A percentile compares a stretch with the other conserved stretches of the same genome.
These are phyloP conservation scores for Metrosideros polymorpha DNA, from an alignment of 441 rosid genomes.

Conservation along the genomic window DNA sequence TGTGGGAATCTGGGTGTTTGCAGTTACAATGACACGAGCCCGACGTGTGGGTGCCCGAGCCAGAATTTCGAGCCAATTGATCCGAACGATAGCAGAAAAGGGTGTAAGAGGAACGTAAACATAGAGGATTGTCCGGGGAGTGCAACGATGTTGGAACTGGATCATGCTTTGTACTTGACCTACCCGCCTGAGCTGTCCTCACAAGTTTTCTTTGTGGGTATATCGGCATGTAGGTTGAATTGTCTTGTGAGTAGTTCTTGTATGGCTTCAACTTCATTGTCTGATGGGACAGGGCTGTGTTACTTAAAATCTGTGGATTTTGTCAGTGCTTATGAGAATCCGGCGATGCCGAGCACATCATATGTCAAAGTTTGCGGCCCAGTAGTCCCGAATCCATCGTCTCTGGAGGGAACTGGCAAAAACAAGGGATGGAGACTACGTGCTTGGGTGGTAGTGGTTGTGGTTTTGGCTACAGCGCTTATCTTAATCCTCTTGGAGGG, in stretches of 20 bases:
- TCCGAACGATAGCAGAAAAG: conserved; percentile 40
- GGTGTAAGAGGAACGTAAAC: conserved; percentile 57
- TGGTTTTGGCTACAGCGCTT: conserved; percentile 25
- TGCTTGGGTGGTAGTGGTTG: conserved; percentile 35
- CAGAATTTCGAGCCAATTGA: conserved; percentile 53
- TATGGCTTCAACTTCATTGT: conserved; percentile 50
- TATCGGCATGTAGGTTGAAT: conserved; percentile 43
- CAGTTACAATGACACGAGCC: conserved; percentile 35
- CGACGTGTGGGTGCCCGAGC: conserved; percentile 58
- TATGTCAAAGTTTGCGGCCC: conserved; percentile 66
- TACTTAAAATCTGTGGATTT: conserved; percentile 44
- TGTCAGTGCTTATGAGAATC: conserved; percentile 52
- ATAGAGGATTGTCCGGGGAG: conserved; percentile 39
- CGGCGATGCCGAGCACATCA: conserved; percentile 53
- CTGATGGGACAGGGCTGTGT: conserved; percentile 70
- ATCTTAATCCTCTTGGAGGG: conserved; percentile 35
- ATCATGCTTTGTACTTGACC: conserved; percentile 34
- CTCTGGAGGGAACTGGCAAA: not conserved
- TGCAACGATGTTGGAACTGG: conserved; percentile 42
- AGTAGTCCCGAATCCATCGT: conserved; percentile 26
- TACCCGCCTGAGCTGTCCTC: conserved; percentile 26
- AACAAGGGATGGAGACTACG: conserved; percentile 17
- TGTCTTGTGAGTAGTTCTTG: conserved; percentile 45
- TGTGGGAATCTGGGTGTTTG: conserved; percentile 73
- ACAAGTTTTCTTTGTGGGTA: conserved; percentile 35